These are phyloP conservation scores for Brassica carinata DNA, from an alignment of 345 rosid species.

Conservation along the genomic window DNA sequence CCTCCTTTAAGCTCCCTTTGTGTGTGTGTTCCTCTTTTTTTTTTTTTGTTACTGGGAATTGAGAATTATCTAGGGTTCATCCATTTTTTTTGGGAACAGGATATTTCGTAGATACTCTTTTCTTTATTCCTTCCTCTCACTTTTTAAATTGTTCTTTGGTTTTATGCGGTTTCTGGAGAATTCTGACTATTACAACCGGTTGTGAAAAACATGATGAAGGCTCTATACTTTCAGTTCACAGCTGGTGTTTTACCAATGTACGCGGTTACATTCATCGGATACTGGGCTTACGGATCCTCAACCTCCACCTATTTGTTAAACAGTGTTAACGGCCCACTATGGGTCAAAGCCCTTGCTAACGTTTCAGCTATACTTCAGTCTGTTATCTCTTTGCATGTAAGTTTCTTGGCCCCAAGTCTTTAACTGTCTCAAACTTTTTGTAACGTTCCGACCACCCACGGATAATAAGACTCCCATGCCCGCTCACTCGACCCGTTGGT, in stretches of 20 bases:
- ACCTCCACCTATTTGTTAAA: conserved; percentile 71
- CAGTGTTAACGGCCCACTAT: conserved; percentile 69
- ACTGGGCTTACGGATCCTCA: conserved; percentile 95
- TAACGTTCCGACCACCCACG: too few relatives aligned
- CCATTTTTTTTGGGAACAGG: conserved; percentile 29
- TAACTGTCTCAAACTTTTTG: too few relatives aligned
- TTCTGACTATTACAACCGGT: conserved; percentile 54
- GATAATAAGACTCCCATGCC: too few relatives aligned
- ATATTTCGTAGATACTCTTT: conserved; percentile 31
- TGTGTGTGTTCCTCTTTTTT: neutral
- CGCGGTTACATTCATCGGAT: conserved; percentile 70
- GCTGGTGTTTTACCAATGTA: conserved; percentile 73
- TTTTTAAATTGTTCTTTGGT: conserved; percentile 4
- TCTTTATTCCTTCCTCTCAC: conserved; percentile 33
- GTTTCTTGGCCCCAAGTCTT: conserved; percentile 3
- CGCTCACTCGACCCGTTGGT: too few relatives aligned
- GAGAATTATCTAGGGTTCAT: conserved; percentile 43
- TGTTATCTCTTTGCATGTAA: conserved; percentile 83
- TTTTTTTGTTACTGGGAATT: too few relatives aligned
- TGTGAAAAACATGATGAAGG: conserved; percentile 80
- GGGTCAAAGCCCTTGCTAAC: conserved; percentile 83
- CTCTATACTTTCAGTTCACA: conserved; percentile 81
- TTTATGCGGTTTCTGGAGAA: conserved; percentile 29
- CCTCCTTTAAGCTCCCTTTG: neutral
- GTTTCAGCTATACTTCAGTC: conserved; percentile 80